These are phyloP conservation scores for Taphrina flavorubra DNA, from an alignment of 1,139 yeast species.

Conservation along the genomic window DNA sequence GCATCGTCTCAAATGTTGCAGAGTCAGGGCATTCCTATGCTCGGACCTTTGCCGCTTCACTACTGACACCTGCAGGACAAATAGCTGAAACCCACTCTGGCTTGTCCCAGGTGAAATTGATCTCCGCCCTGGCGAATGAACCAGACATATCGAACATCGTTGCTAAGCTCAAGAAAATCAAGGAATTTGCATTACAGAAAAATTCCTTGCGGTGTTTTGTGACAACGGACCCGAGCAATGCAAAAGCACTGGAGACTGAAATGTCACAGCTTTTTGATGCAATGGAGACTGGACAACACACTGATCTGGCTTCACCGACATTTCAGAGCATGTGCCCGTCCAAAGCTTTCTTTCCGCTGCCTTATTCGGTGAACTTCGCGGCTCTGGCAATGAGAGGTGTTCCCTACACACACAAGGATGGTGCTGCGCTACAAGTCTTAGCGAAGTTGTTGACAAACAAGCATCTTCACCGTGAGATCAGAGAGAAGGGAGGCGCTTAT, in stretches of 20 bases:
- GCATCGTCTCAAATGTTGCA: slow-evolving; percentile 79
- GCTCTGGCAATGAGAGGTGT: slow-evolving; percentile 74
- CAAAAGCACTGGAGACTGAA: slow-evolving; percentile 54
- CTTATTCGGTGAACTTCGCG: slow-evolving; percentile 87
- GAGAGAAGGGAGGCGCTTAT: slow-evolving; percentile 97
- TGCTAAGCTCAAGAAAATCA: slow-evolving; percentile 57
- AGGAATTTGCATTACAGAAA: slow-evolving; percentile 55
- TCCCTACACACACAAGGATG: slow-evolving; percentile 70
- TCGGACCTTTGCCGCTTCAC: slow-evolving; percentile 67
- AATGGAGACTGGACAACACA: neutral
- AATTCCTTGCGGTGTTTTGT: slow-evolving; percentile 61
- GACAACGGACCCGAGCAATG: slow-evolving; percentile 58
- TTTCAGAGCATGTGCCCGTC: slow-evolving; percentile 11
- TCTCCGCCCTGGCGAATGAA: slow-evolving; percentile 64
- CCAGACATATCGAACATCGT: slow-evolving; percentile 60
- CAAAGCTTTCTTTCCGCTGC: slow-evolving; percentile 67
- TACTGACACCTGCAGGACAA: slow-evolving; percentile 64
- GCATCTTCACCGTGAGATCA: slow-evolving; percentile 81
- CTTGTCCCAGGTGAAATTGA: slow-evolving; percentile 72
- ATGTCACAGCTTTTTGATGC: slow-evolving; percentile 46
- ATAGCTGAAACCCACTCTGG: slow-evolving; percentile 73
- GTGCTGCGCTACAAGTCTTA: slow-evolving; percentile 82
- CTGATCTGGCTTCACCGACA: neutral
- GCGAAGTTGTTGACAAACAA: slow-evolving; percentile 82
- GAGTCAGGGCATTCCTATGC: slow-evolving; percentile 91